phyloP scores from a whole-genome alignment of 2,329 filamentous ascomycete species.

The Chaetomium globosum region DNA sequence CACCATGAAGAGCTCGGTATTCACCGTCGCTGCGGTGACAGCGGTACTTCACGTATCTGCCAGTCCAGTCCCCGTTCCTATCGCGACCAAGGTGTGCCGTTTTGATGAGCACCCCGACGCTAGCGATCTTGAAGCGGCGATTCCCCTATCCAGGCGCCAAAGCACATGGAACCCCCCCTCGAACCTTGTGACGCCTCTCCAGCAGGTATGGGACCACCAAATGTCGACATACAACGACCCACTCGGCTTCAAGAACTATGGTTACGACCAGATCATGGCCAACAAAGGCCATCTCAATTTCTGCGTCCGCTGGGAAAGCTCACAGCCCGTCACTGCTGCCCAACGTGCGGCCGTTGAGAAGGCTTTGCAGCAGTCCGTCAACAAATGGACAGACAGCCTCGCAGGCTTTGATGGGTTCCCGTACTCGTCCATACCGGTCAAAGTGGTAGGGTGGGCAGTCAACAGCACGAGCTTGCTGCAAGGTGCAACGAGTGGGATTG shows the following conservation, averaged over 20 bases:
- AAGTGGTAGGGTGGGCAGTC: conserved; percentile 9
- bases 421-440: conserved; percentile 6
- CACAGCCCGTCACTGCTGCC: conserved; percentile 1
- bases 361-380: conserved; percentile 2
- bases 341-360: neutral
- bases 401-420: conserved; percentile 6
- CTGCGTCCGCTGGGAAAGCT: conserved; percentile 12
- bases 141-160: neutral
- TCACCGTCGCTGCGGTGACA: neutral
- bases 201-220: conserved; percentile 11
- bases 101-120: neutral
- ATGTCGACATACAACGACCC: conserved; percentile 8
- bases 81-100: neutral
- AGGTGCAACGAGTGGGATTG: conserved; percentile 7
- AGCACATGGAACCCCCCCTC: conserved; percentile 12
- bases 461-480: conserved; percentile 3
- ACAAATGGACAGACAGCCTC: conserved; percentile 4
- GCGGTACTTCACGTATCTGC: neutral
- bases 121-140: neutral
- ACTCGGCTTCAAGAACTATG: conserved; percentile 15
- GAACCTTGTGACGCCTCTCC: neutral
- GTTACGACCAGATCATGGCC: conserved; percentile 15
- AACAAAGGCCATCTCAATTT: conserved; percentile 8
- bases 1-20: neutral
- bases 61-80: neutral